A percentile compares a stretch with the other conserved stretches of the same genome.
These are phyloP conservation scores for Ogataea corticis DNA, from an alignment of 805 yeast species.

Conservation along the genomic window DNA sequence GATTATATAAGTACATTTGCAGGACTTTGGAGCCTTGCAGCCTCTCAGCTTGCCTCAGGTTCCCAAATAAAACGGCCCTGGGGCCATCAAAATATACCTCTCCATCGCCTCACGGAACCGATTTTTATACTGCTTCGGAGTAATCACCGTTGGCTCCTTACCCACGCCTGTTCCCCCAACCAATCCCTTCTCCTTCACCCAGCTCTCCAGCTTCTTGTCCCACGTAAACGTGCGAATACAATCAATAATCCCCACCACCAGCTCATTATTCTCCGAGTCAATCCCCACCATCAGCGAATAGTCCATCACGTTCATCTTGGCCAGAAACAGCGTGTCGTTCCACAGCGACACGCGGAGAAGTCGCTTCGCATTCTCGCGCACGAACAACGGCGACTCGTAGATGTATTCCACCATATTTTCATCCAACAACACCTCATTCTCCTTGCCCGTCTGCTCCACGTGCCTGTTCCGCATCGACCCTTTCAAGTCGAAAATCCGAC, in stretches of 20 bases:
- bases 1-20: too few relatives aligned
- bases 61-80: slow-evolving; percentile 50
- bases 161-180: slow-evolving; percentile 79
- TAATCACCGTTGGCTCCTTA: slow-evolving; percentile 94
- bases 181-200: slow-evolving; percentile 95
- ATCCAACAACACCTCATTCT: slow-evolving; percentile 89
- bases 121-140: slow-evolving; percentile 93
- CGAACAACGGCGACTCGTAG: slow-evolving; percentile 93
- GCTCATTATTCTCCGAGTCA: slow-evolving; percentile 62
- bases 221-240: slow-evolving; percentile 95
- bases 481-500: slow-evolving; percentile 89
- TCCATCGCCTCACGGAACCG: slow-evolving; percentile 98
- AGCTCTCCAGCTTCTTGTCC: slow-evolving; percentile 97
- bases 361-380: slow-evolving; percentile 87
- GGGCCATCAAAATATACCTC: slow-evolving; percentile 89
- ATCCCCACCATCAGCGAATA: slow-evolving; percentile 94
- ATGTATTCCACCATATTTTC: slow-evolving; percentile 98
- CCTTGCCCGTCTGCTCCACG: slow-evolving; percentile 94
- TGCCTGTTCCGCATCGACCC: slow-evolving; percentile 98
- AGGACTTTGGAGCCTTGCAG: too few relatives aligned
- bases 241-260: slow-evolving; percentile 92
- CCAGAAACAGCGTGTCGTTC: slow-evolving; percentile 91
- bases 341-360: slow-evolving; percentile 84
- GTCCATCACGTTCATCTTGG: slow-evolving; percentile 99
- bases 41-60: too few relatives aligned